Base-by-base conservation (phyloP, 345 rosid genomes). In the Brassica incana region DNA sequence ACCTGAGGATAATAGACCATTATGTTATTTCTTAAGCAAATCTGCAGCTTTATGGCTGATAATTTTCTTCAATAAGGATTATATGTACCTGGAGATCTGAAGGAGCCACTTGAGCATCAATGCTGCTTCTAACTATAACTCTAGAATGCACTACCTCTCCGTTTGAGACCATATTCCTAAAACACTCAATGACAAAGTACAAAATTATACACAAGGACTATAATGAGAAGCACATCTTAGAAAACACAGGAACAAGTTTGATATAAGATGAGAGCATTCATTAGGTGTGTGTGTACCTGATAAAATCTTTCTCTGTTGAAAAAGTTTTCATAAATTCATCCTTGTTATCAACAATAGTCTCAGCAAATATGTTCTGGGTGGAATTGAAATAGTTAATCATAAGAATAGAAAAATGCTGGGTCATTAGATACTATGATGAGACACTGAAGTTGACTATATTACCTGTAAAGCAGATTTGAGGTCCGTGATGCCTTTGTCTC, bases 401-500 rank as follows among this genome's bases (percentile, higher is more conserved):
- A 27, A 85, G 77, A 71, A 66, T 4, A 43, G 45, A 72, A 43
- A 35, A 38, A 59, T 59, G 45, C 2, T 15, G 8, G 25, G 5
- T 9, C 29, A 35, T 61, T 27, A 71, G 5, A 71, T 23, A 11
- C 35, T 56, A 71, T 35, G 8, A 50, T 52, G 18, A 29, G 58
- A 65, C 63, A 36, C n/a, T 1, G 52, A 70, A 71, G 25, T 33
- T 56, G 43, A 59, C 58, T 45, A 40, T 33, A 40, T 74, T 83
- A 95, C 97, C 98, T 93, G 88, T 76, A 95, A 90, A 83, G 94
- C 77, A 76, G 93, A 81, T 81, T 88, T 90, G 76, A 95, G 85
- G 71, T 93, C 97, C 0, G 98, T 93, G 72, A 93, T 83, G 65
- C 98, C 98, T 83, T 95, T 93, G 72, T 89, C 97, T 67, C 91